Evolutionary conservation across 176 grass and related monocot species (phyloP).

Genomic region (Leersia perrieri): DNA sequence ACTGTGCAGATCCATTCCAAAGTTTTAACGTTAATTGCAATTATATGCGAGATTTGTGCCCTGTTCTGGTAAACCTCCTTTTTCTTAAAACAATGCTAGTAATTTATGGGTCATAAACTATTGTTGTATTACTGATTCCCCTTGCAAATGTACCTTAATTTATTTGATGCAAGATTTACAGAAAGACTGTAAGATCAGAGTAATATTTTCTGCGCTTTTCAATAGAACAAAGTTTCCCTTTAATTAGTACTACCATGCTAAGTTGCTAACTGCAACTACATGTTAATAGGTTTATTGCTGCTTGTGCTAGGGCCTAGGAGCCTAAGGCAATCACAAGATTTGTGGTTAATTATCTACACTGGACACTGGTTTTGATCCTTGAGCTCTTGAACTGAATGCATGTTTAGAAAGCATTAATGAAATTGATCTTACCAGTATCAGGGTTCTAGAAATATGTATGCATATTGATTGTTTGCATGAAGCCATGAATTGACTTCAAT

Average conservation of each 20-base stretch:
- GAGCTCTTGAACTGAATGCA: neutral
- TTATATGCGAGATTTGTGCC: conserved; percentile 85
- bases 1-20: conserved; percentile 81
- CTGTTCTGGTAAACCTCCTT: conserved; percentile 63
- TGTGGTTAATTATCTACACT: neutral
- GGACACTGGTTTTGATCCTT: conserved; percentile 2
- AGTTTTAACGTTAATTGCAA: conserved; percentile 67
- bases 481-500: neutral
- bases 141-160: conserved; percentile 3
- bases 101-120: conserved; percentile 12
- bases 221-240: neutral
- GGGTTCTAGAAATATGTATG: conserved; percentile 6
- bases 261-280: neutral
- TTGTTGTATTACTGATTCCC: neutral
- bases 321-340: neutral
- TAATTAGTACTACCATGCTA: conserved; percentile 5
- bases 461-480: neutral
- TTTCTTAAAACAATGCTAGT: neutral
- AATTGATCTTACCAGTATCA: neutral
- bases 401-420: neutral
- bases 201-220: neutral
- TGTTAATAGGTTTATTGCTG: neutral
- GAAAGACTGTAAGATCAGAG: neutral
- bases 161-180: neutral
- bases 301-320: neutral